Base-by-base conservation (phyloP, 768 basidiomycete genomes). In the Pilatotrama ljubarskyi region DNA sequence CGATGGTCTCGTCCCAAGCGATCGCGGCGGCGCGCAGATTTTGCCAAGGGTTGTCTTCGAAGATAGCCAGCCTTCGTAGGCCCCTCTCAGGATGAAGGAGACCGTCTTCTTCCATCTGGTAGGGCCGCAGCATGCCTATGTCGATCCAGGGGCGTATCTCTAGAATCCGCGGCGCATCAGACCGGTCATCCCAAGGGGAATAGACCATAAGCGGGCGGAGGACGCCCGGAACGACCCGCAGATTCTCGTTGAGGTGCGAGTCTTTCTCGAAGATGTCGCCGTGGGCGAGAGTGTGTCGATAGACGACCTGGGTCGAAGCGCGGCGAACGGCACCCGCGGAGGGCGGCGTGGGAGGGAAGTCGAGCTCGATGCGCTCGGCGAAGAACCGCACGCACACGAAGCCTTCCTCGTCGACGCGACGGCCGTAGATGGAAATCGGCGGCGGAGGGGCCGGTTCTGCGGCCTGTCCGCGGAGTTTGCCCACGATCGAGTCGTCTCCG, bases 1-100 rank as follows among this genome's bases (percentile, higher is more conserved):
- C 87, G 13, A 82, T 83, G 22, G 78, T 75, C 69, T 89, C 87
- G 61, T 90, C 87, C 84, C 84, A 90, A 7, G 82, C 76, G 35
- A 87, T 78, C 17, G 82, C 76, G n/a, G 72, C 70, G 36, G 85
- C 68, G 9, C 78, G 51, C 59, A 44, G 15, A 43, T 44, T 58
- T 59, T 53, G 6, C 56, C 51, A 24, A 47, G 64, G 48, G 58
- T 51, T 17, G 61, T 40, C 11, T 58, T 36, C 5, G 25, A 46
- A 51, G 10, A 2, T 20, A 17, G 49, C 24, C 25, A 14, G 47
- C 3, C 15, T 20, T 20, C 40, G 37, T 29, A 20, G 3, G 20
- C 38, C 20, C n/a, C 1, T 35, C 35, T 36, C 35, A 11, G 50
- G 50, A 22, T 13, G 22, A 10, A 38, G 35, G 22, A 38, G 35